Percentiles rank a stretch among this genome's conserved stretches.
These are phyloP conservation scores for Simplicillium aogashimaense DNA, from an alignment of 2,329 filamentous ascomycete genomes.

Conservation along the genomic window DNA sequence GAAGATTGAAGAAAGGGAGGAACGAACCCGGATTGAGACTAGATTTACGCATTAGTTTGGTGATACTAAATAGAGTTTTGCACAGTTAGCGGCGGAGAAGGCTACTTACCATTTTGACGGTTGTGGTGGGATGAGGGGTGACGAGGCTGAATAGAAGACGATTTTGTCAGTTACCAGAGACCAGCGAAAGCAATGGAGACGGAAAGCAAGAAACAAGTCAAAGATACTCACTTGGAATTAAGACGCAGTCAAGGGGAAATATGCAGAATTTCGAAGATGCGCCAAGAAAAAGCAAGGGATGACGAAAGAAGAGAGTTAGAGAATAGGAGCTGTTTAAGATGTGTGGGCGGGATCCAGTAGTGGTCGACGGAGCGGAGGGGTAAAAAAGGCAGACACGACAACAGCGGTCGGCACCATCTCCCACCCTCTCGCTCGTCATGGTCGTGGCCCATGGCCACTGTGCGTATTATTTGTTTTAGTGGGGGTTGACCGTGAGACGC, in stretches of 20 bases:
- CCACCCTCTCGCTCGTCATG: not conserved
- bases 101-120: slow-evolving; percentile 7
- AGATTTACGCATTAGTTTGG: not conserved
- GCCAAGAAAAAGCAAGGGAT: not conserved
- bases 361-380: not conserved
- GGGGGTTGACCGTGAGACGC: slow-evolving; percentile 20
- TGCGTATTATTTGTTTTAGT: slow-evolving; percentile 9
- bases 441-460: no score
- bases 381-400: slow-evolving; percentile 13
- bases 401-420: slow-evolving; percentile 14
- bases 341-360: not conserved
- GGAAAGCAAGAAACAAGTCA: not conserved
- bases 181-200: not conserved
- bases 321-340: slow-evolving; percentile 1
- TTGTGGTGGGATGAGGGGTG: slow-evolving; percentile 1
- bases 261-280: not conserved
- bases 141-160: slow-evolving; percentile 3
- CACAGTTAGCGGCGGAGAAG: not conserved
- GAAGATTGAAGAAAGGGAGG: slow-evolving; percentile 12
- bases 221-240: not conserved
- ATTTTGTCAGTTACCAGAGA: not conserved
- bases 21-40: slow-evolving; percentile 64
- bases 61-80: no score
- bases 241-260: not conserved
- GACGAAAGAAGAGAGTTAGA: slow-evolving; percentile 5